Evolutionary conservation across 2,329 filamentous ascomycete species (phyloP), one percentile per base, ranked within the genome.

Genomic region (Allantophomopsis cytisporea): DNA sequence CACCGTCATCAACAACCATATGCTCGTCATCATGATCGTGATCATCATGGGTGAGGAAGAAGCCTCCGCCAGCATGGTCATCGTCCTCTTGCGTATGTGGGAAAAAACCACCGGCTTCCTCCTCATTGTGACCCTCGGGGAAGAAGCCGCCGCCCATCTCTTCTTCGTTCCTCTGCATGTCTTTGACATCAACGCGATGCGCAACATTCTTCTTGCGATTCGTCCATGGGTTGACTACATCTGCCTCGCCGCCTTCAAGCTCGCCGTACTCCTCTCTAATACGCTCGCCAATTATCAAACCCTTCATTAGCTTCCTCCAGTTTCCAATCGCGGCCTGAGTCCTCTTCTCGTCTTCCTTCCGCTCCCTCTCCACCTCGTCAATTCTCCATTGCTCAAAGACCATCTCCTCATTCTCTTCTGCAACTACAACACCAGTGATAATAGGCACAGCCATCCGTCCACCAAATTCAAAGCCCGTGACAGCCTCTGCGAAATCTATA

Each of bases 391-490:
- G 82, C 52, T 85, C 81, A 55, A 84, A 76, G 1, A 95, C 71
- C 28, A 72, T 56, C 13, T 79, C 75, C 43, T 83, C 74, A 47
- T 94, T 71, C 58, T 94, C 88, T 45, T 77, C 73, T 0, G 89
- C 85, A 2, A 95, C 73, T 0, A 98, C 87, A 1, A 95, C 86
- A 1, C 89, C 91, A 39, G 84, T 81, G 20, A 96, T 82, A 1
- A 95, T 77, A 0, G 91, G 91, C 1, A 96, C 86, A 5, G 91
- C 91, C 70, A 91, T 88, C 43, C 91, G 82, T 50, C 91, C 81
- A 0, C 89, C 89, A 56, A 96, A 98, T 54, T 98, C 91, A 55
- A 98, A 98, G 2, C 86, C 91, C 0, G 88, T 88, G 2, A 94
- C 91, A 1, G 91, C 91, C 59, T 96, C 91, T 0, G 91, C 91